phyloP scores from a whole-genome alignment of 73 alveolate genomes.

The Blepharisma stoltei region DNA sequence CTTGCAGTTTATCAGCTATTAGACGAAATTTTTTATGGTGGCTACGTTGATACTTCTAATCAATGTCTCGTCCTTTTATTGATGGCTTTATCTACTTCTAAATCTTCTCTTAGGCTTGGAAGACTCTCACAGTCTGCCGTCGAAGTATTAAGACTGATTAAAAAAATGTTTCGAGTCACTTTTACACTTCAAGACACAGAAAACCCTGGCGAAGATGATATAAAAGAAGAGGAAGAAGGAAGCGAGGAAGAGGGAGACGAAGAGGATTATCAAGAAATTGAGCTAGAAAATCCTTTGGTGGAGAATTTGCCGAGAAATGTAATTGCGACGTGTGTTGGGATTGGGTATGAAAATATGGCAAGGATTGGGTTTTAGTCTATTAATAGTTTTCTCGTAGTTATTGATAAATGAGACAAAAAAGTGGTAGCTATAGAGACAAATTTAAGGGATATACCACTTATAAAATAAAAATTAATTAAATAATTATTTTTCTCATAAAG shows the following conservation, averaged over 20 bases:
- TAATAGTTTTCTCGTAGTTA: no score
- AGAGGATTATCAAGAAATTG: no score
- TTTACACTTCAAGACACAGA: conserved; percentile 73
- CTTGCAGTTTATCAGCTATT: conserved; percentile 68
- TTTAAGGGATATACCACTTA: no score
- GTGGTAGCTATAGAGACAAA: no score
- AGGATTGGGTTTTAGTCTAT: conserved; percentile 42
- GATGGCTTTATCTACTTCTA: conserved; percentile 71
- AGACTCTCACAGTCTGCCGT: conserved; percentile 65
- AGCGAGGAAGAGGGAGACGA: conserved; percentile 39
- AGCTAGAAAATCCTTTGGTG: no score
- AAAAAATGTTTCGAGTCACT: conserved; percentile 57
- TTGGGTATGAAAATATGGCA: conserved; percentile 82
- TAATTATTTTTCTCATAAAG: no score
- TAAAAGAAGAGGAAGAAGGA: conserved; percentile 38
- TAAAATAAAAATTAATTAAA: no score
- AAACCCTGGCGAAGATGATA: conserved; percentile 54
- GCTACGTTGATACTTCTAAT: conserved; percentile 60
- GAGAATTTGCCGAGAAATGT: conserved; percentile 44
- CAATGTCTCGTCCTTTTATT: conserved; percentile 66
- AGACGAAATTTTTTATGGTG: conserved; percentile 77
- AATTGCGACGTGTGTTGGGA: conserved; percentile 82
- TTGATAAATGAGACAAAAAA: no score
- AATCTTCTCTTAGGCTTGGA: conserved; percentile 67
- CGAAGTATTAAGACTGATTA: conserved; percentile 60